Base-by-base conservation (phyloP, 2,329 filamentous ascomycete genomes). In the Cadophora sp. region DNA sequence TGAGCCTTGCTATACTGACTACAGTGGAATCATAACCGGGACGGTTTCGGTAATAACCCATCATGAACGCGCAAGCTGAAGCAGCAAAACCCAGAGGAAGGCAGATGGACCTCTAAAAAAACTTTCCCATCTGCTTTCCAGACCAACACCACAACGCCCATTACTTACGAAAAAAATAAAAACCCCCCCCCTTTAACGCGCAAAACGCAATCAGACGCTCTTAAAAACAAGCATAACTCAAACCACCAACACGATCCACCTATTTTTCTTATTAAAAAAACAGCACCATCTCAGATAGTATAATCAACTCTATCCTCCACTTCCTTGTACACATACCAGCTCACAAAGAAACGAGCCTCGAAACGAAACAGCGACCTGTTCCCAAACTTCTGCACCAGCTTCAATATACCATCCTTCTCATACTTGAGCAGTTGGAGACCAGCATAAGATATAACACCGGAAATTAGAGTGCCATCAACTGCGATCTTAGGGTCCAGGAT, bases 341-440 rank as follows among this genome's bases (percentile, higher is more conserved):
- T 30, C 24, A 60, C 41, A 48, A 47, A 60, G 24, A 48, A 30
- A 1, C 45, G 22, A 2, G 33, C 41, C 20, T 30, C 22, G 43
- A 45, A n/a, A 11, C 14, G 18, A 24, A 33, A 20, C 39, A 47
- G 24, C 22, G 58, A 60, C 8, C n/a, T 36, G 5, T 24, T 30
- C 7, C 48, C 48, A n/a, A 48, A 20, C 5, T 48, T n/a, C 41
- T 33, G 58, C 22, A 60, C 58, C 9, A 60, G 22, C 41, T 60
- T 60, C 45, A 13, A n/a, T 6, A 47, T 22, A 1, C 58, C 58
- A 45, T 45, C 39, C 4, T 60, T 47, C n/a, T 27, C n/a, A 27
- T 60, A 60, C 11, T 18, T 14, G 13, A 20, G 11, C 8, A 50
- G 18, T 2, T 50, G 11, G 1, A 20, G 47, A 8, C 20, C 47